phyloP scores from a whole-genome alignment of 1,284 basidiomycete species.

The Ganoderma resinaceum region DNA sequence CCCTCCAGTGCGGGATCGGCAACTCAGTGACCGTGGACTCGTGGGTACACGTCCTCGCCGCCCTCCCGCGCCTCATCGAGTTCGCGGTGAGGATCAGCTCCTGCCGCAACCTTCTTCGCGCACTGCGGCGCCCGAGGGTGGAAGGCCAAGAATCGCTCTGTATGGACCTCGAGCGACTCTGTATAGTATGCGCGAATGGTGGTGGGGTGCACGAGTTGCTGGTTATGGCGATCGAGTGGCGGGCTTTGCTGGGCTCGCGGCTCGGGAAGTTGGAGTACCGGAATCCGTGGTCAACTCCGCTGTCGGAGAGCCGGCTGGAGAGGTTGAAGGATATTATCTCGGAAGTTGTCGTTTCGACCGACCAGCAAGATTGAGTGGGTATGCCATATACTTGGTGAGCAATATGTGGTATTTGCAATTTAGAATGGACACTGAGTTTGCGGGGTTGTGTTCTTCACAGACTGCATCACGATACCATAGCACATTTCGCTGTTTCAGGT shows the following conservation, averaged over 20 bases:
- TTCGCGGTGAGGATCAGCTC: conserved; percentile 1
- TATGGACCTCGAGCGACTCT: not conserved
- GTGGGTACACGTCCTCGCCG: conserved; percentile 1
- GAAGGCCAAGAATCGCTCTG: not conserved
- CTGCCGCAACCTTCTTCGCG: not conserved
- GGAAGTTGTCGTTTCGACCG: not conserved
- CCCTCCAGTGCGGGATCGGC: not conserved
- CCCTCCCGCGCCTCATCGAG: not conserved
- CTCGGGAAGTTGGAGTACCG: conserved; percentile 4
- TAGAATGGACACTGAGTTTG: not conserved
- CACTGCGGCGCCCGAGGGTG: not conserved
- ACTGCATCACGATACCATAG: not conserved
- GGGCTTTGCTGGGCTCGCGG: not conserved
- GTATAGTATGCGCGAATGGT: conserved; percentile 3
- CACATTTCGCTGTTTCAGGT: not conserved
- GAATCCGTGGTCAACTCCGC: not conserved
- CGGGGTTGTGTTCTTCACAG: too few relatives aligned
- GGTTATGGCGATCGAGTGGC: conserved; percentile 9
- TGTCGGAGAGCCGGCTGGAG: conserved; percentile 4
- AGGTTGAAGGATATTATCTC: conserved; percentile 1
- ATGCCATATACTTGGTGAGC: not conserved
- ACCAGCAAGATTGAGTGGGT: not conserved
- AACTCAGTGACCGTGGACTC: not conserved
- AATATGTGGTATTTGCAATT: not conserved
- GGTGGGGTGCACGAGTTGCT: conserved; percentile 5